These are phyloP conservation scores for Beauveria sp. DNA, from an alignment of 2,329 filamentous ascomycete genomes.

Conservation along the genomic window DNA sequence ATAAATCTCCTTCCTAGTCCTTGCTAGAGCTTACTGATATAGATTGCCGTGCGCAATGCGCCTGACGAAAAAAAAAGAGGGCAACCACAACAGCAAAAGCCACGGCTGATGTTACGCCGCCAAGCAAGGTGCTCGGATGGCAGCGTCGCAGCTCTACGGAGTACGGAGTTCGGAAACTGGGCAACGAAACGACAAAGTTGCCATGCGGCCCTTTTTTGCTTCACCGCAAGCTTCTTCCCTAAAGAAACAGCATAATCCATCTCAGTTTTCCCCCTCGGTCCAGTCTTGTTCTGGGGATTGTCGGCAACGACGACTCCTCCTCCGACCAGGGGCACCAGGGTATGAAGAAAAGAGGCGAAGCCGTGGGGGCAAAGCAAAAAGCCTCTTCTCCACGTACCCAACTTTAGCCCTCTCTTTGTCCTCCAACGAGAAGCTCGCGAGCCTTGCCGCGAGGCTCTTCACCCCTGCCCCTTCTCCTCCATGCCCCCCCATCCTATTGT, in stretches of 20 bases:
- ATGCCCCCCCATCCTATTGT: slow-evolving; percentile 1
- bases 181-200: neutral
- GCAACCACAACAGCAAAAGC: neutral
- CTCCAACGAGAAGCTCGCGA: slow-evolving; percentile 8
- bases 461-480: neutral
- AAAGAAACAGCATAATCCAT: neutral
- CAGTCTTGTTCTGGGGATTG: neutral
- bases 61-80: neutral
- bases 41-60: neutral
- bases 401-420: neutral
- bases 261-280: neutral
- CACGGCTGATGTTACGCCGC: neutral
- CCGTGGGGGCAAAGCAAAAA: slow-evolving; percentile 9
- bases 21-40: neutral
- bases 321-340: neutral
- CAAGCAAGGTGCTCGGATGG: slow-evolving; percentile 7
- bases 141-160: slow-evolving; percentile 1
- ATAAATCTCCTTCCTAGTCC: neutral
- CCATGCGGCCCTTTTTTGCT: neutral
- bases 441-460: neutral
- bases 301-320: too few species aligned
- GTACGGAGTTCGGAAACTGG: neutral
- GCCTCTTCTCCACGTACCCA: slow-evolving; percentile 10
- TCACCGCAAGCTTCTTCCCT: neutral
- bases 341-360: slow-evolving; percentile 1